phyloP scores from a whole-genome alignment of 305 asterid species.

The Fraxinus greggii region DNA sequence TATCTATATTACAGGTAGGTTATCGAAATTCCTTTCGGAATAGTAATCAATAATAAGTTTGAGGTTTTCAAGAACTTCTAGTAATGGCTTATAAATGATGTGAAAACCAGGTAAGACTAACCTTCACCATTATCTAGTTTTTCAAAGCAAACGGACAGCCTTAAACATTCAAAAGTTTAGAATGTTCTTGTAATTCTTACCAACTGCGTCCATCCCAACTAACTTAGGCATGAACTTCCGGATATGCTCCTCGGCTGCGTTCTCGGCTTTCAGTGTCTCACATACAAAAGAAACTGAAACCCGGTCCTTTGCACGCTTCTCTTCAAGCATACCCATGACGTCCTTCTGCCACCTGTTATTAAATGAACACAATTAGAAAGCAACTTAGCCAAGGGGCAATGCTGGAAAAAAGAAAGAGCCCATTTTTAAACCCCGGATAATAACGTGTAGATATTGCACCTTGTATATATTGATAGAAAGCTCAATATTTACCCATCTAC shows the following conservation, averaged over 20 bases:
- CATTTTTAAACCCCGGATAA: background rate
- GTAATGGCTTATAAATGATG: background rate
- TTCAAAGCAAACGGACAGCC: background rate
- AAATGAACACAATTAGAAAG: slow-evolving; percentile 13
- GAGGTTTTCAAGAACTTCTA: background rate
- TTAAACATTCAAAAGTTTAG: slow-evolving; percentile 8
- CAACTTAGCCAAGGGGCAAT: background rate
- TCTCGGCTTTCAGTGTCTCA: slow-evolving; percentile 85
- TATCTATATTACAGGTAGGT: background rate
- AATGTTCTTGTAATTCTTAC: slow-evolving; percentile 39
- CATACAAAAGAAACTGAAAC: slow-evolving; percentile 74
- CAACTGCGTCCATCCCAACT: slow-evolving; percentile 83
- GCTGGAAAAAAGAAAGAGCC: background rate
- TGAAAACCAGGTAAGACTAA: background rate
- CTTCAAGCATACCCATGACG: slow-evolving; percentile 79
- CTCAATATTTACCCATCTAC: slow-evolving; percentile 13
- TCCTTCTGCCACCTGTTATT: slow-evolving; percentile 85
- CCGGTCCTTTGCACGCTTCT: slow-evolving; percentile 55
- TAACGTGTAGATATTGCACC: slow-evolving; percentile 1
- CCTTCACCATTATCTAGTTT: background rate
- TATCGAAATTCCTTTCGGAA: background rate
- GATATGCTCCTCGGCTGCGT: slow-evolving; percentile 91
- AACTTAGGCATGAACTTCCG: slow-evolving; percentile 90
- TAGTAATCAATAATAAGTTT: background rate
- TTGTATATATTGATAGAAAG: slow-evolving; percentile 1